Evolutionary conservation across 331 rosid genomes (phyloP).

Genomic region (Cucumis variabilis): DNA sequence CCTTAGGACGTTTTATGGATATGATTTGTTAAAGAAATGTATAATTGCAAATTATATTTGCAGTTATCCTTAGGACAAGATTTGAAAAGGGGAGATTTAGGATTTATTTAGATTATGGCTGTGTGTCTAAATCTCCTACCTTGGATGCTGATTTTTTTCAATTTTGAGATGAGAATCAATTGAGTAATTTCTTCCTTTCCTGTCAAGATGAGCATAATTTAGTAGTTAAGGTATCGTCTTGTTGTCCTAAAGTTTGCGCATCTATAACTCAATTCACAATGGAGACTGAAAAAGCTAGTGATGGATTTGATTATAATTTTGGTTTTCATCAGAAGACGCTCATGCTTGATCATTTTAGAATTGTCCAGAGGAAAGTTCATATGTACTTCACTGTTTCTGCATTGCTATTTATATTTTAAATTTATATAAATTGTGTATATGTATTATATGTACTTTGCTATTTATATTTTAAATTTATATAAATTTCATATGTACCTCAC

Average conservation of each 20-base stretch:
- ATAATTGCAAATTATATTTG: too few species aligned
- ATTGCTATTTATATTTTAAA: too few species aligned
- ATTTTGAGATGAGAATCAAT: background rate
- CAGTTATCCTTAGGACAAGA: background rate
- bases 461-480: too few species aligned
- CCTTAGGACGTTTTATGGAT: too few species aligned
- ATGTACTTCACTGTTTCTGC: constrained; percentile 10
- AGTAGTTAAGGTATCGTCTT: background rate
- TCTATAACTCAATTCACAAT: background rate
- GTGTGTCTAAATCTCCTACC: background rate
- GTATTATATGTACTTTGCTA: too few species aligned
- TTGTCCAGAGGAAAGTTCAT: background rate
- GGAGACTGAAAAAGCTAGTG: background rate
- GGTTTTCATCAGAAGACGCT: background rate
- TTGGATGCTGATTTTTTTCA: background rate
- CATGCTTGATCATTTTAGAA: background rate
- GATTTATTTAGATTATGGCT: background rate
- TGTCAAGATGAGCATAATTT: background rate
- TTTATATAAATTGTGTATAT: too few species aligned
- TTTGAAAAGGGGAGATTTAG: background rate
- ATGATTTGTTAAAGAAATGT: too few species aligned
- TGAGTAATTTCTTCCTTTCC: background rate
- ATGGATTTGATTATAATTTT: background rate
- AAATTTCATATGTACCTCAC: too few species aligned
- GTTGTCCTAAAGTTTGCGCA: background rate